Evolutionary conservation across 345 rosid genomes (phyloP).

Genomic region (Gynandropsis gynandra): DNA sequence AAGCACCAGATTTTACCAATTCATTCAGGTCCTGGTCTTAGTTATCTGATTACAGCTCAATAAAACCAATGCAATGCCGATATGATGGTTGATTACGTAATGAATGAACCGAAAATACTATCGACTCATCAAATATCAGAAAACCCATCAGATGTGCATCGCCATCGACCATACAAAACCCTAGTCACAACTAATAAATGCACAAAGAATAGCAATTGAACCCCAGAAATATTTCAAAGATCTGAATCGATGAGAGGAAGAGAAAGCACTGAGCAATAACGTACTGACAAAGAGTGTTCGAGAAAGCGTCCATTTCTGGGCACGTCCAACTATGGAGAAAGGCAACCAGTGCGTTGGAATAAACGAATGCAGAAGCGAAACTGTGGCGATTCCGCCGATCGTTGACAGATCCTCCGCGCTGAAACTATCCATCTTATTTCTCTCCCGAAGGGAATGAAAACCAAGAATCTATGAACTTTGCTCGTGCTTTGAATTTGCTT

Average conservation of each 20-base stretch:
- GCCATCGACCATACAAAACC: neutral
- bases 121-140: neutral
- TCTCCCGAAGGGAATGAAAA: neutral
- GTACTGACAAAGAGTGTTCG: conserved; percentile 86
- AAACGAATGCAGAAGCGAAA: conserved; percentile 89
- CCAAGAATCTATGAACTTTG: neutral
- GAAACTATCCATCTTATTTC: conserved; percentile 43
- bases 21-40: neutral
- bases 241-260: too few relatives aligned
- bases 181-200: neutral
- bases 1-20: conserved; percentile 2
- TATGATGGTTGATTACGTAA: too few relatives aligned
- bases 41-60: conserved; percentile 7
- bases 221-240: too few relatives aligned
- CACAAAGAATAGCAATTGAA: neutral
- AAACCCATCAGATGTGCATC: neutral
- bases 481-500: too few relatives aligned
- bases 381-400: conserved; percentile 96
- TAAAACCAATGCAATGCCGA: conserved; percentile 6
- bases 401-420: conserved; percentile 89
- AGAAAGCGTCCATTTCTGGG: conserved; percentile 97
- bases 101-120: neutral
- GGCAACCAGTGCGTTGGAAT: conserved; percentile 99
- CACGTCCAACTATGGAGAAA: conserved; percentile 95
- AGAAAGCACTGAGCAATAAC: conserved; percentile 20